Evolutionary conservation across 345 rosid genomes (phyloP), one percentile per base, ranked within the genome.

Genomic region (Eucalyptus microcorys): DNA sequence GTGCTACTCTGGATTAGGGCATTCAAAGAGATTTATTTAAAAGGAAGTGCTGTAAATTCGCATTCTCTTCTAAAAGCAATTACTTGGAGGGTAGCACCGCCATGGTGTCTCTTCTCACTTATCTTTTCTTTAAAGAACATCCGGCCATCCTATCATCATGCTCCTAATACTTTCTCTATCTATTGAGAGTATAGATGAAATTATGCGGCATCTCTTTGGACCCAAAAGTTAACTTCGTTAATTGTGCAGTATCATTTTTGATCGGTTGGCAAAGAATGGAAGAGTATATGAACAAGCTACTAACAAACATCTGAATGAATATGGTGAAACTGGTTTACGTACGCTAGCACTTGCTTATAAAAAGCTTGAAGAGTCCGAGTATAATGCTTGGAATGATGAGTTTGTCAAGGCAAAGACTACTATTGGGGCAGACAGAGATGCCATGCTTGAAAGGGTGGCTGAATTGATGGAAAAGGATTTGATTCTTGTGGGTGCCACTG

Each of bases 291-390:
- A 92, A 94, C 95, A 92, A 93, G 89, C 92, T 87, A 96, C 98
- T 50, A 90, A 94, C 24, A 96, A 81, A 92, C 99, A 96, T 90
- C 93, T 98, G 91, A 97, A 95, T 86, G 99, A 98, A 88, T 98
- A 96, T 91, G 99, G 99, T 89, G 99, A 98, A 93, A 95, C 93
- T 89, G 99, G 99, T 79, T 92, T 98, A 88, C 99, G 99, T 55
- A 98, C 99, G 10, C 90, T 98, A 87, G 99, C 98, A 55, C 94
- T 98, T 92, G 96, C 95, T 88, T 98, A 96, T 90, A 95, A 93
- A 91, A 96, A 90, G 92, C 96, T 98, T 76, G 95, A 94, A 30
- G 96, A 97, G 91, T 91, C 96, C 9, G 99, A 98, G 92, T 96
- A 97, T 89, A 66, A 91, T 88, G 94, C 95, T 88, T 98, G 99